Evolutionary conservation across 2,329 filamentous ascomycete genomes (phyloP).

Genomic region (Fonsecaea erecta): DNA sequence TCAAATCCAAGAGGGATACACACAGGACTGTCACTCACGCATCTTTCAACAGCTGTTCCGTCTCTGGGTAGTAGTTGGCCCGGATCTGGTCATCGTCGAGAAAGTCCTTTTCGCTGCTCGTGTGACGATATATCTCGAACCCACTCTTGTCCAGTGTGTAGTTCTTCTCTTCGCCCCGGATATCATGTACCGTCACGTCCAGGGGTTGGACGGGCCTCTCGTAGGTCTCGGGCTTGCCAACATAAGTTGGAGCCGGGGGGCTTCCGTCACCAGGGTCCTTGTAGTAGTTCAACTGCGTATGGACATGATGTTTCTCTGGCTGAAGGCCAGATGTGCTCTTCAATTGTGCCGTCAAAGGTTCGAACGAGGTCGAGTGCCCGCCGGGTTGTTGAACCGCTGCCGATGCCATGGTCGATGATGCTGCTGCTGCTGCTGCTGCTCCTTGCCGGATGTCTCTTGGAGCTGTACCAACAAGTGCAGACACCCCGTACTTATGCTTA

Average conservation of each 20-base stretch:
- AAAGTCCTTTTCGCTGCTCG: slow-evolving; percentile 44
- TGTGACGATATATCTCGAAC: slow-evolving; percentile 46
- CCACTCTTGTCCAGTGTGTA: slow-evolving; percentile 50
- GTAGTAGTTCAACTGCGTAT: slow-evolving; percentile 39
- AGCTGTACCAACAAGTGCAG: slow-evolving; percentile 1
- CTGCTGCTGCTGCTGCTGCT: slow-evolving; percentile 9
- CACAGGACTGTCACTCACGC: slow-evolving; percentile 33
- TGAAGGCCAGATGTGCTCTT: slow-evolving; percentile 11
- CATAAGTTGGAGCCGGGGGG: slow-evolving; percentile 35
- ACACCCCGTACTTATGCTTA: slow-evolving; percentile 29
- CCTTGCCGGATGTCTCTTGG: slow-evolving; percentile 8
- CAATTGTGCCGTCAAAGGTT: slow-evolving; percentile 31
- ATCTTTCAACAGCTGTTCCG: slow-evolving; percentile 44
- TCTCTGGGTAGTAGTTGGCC: slow-evolving; percentile 43
- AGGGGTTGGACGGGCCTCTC: slow-evolving; percentile 36
- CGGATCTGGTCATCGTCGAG: slow-evolving; percentile 45
- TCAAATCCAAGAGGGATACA: slow-evolving; percentile 27
- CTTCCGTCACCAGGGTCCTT: slow-evolving; percentile 39
- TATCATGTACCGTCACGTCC: slow-evolving; percentile 47
- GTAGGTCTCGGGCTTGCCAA: slow-evolving; percentile 40
- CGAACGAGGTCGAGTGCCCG: slow-evolving; percentile 38
- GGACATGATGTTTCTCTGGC: slow-evolving; percentile 36
- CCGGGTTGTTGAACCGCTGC: slow-evolving; percentile 36
- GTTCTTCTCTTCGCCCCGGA: slow-evolving; percentile 50
- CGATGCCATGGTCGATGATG: slow-evolving; percentile 34